Evolutionary conservation across 2,329 filamentous ascomycete genomes (phyloP).

Genomic region (Bisporella sp.): DNA sequence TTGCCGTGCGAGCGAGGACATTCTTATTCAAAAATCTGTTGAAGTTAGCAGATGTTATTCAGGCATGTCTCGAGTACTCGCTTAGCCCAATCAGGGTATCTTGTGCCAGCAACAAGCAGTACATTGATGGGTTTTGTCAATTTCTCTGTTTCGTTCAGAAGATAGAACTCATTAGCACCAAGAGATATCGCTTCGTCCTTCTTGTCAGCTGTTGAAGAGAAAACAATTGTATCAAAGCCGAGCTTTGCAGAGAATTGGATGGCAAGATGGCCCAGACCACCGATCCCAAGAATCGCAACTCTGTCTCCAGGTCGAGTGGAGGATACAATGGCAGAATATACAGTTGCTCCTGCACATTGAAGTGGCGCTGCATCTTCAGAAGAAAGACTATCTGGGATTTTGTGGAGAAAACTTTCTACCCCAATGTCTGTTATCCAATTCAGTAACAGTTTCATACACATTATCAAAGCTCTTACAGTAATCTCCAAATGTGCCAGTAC

Average conservation of each 20-base stretch:
- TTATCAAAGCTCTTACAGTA: constrained; percentile 23
- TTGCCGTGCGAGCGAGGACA: constrained; percentile 39
- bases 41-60: background rate
- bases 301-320: constrained; percentile 17
- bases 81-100: constrained; percentile 31
- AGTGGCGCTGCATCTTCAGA: constrained; percentile 33
- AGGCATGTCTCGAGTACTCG: constrained; percentile 3
- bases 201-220: constrained; percentile 51
- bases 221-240: constrained; percentile 52
- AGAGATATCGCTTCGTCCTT: constrained; percentile 49
- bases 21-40: constrained; percentile 11
- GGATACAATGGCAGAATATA: constrained; percentile 25
- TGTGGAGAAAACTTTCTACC: constrained; percentile 30
- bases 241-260: constrained; percentile 54
- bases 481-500: constrained; percentile 40
- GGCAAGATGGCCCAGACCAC: constrained; percentile 54
- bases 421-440: constrained; percentile 27
- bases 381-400: constrained; percentile 30
- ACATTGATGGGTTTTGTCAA: constrained; percentile 14
- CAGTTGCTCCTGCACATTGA: constrained; percentile 38
- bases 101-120: constrained; percentile 13
- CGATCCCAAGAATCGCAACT: constrained; percentile 41
- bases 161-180: constrained; percentile 45
- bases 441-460: no score
- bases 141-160: constrained; percentile 12